Percentiles rank a stretch among this genome's conserved stretches.
Evolutionary conservation across 1,284 basidiomycete species (phyloP).

Genomic region (Naganishia albida): DNA sequence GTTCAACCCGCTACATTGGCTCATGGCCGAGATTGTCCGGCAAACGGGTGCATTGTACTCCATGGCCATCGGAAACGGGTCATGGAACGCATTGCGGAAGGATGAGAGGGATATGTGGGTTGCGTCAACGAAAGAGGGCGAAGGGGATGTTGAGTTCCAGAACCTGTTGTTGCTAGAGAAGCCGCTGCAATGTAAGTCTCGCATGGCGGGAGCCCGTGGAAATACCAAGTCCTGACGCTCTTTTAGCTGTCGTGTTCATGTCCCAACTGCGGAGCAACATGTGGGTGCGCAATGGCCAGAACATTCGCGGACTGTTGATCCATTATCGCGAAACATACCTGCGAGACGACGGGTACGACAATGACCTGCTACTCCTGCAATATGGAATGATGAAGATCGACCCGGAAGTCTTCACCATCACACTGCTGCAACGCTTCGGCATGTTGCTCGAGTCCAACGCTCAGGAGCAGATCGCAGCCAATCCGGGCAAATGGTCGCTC

Average conservation of each 20-base stretch:
- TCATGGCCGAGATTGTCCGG: conserved; percentile 84
- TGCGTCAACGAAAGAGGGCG: conserved; percentile 54
- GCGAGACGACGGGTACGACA: conserved; percentile 93
- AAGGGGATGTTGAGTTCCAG: conserved; percentile 59
- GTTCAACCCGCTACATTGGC: conserved; percentile 90
- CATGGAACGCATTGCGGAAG: conserved; percentile 26
- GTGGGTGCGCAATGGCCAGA: conserved; percentile 97
- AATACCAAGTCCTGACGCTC: neutral
- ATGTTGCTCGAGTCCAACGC: conserved; percentile 60
- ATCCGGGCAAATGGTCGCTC: conserved; percentile 25
- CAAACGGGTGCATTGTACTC: conserved; percentile 60
- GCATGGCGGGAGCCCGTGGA: conserved; percentile 13
- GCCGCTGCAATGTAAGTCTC: conserved; percentile 71
- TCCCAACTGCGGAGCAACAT: conserved; percentile 93
- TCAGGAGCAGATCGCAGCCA: conserved; percentile 2
- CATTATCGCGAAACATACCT: conserved; percentile 97
- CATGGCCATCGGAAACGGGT: conserved; percentile 50
- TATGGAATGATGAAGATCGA: conserved; percentile 76
- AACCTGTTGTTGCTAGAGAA: conserved; percentile 67
- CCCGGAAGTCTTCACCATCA: conserved; percentile 76
- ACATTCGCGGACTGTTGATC: conserved; percentile 90
- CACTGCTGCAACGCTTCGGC: conserved; percentile 86
- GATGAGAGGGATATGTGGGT: conserved; percentile 13
- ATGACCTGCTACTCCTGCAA: conserved; percentile 92
- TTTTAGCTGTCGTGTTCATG: conserved; percentile 76